Evolutionary conservation across 371 early-diverging fungal genomes (phyloP).

Genomic region (Apophysomyces variabilis): DNA sequence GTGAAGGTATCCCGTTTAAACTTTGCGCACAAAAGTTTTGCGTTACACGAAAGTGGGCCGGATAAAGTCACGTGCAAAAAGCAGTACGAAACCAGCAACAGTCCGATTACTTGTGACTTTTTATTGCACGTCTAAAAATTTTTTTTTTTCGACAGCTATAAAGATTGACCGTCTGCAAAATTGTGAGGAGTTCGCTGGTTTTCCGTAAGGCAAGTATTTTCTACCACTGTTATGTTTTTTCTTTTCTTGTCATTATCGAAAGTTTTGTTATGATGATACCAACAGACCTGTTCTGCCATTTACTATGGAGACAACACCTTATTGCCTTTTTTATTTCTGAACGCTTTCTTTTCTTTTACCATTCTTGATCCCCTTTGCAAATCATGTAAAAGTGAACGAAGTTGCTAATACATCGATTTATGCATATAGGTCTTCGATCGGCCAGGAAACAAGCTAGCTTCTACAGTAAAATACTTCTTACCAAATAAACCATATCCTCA

Average conservation of each 20-base stretch:
- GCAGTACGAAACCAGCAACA: too few species aligned
- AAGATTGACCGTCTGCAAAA: too few species aligned
- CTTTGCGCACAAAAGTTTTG: too few species aligned
- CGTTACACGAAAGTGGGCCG: too few species aligned
- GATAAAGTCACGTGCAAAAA: too few species aligned
- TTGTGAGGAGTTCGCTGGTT: not conserved
- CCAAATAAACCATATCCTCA: not conserved
- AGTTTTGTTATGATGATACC: not conserved
- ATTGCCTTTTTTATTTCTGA: conserved; percentile 7
- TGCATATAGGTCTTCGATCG: not conserved
- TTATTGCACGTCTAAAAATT: too few species aligned
- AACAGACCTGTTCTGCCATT: conserved; percentile 12
- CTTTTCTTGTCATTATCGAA: too few species aligned
- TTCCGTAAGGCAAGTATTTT: conserved; percentile 3
- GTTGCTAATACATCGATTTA: not conserved
- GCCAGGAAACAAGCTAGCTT: too few species aligned
- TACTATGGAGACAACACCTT: conserved; percentile 8
- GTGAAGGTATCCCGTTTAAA: too few species aligned
- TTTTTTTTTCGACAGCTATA: too few species aligned
- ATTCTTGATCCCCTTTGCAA: not conserved
- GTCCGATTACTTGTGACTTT: too few species aligned
- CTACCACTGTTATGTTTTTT: not conserved
- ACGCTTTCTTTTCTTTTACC: not conserved
- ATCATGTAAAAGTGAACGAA: not conserved
- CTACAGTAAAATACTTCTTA: not conserved